These are phyloP conservation scores for Aureobasidium sp. DNA, from an alignment of 2,329 filamentous ascomycete genomes.

Conservation along the genomic window DNA sequence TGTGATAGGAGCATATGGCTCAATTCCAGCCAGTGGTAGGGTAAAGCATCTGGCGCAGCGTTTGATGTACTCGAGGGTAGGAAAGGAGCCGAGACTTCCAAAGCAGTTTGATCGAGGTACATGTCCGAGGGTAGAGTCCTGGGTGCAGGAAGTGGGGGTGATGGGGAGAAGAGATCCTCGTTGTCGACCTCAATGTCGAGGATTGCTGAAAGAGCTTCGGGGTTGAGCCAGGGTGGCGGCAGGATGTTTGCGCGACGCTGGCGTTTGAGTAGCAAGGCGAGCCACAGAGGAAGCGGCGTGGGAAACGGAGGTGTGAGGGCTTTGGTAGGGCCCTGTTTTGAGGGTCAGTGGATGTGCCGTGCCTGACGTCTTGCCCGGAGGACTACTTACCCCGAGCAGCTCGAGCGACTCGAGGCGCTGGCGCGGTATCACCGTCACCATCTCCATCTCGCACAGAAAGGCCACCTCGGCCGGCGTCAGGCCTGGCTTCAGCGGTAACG, in stretches of 20 bases:
- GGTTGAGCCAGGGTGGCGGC: slow-evolving; percentile 79
- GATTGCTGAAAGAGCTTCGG: slow-evolving; percentile 64
- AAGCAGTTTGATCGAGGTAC: slow-evolving; percentile 4
- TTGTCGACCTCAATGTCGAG: slow-evolving; percentile 71
- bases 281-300: slow-evolving; percentile 77
- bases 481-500: slow-evolving; percentile 52
- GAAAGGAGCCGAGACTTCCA: slow-evolving; percentile 56
- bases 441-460: slow-evolving; percentile 96
- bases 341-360: not conserved
- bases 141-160: slow-evolving; percentile 55
- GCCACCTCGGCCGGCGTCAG: slow-evolving; percentile 81
- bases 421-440: slow-evolving; percentile 83
- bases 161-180: slow-evolving; percentile 64
- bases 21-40: slow-evolving; percentile 93
- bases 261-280: slow-evolving; percentile 87
- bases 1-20: slow-evolving; percentile 79
- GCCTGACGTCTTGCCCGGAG: not conserved
- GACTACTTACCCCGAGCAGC: slow-evolving; percentile 67
- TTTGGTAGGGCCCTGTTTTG: slow-evolving; percentile 64
- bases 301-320: slow-evolving; percentile 73
- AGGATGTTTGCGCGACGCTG: slow-evolving; percentile 90
- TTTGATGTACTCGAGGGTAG: slow-evolving; percentile 59
- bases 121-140: slow-evolving; percentile 26
- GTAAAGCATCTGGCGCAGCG: slow-evolving; percentile 60
- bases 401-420: slow-evolving; percentile 80